Base-by-base conservation (phyloP, 192 early-diverging fungal species). In the Rhizophagus sp. region DNA sequence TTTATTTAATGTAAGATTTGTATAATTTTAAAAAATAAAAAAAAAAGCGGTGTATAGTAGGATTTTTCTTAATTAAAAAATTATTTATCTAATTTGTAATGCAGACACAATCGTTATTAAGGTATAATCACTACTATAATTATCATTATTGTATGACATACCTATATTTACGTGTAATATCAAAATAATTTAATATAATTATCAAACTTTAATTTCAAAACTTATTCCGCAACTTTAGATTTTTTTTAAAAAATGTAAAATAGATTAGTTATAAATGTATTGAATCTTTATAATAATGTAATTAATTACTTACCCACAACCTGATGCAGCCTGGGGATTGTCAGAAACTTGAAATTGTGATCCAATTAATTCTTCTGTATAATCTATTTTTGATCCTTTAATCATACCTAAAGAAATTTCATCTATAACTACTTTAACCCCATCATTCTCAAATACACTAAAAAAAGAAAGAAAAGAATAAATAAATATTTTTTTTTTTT, bases 341-440 rank as follows among this genome's bases (percentile, higher is more conserved):
- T 92, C 89, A 7, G 91, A 80, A 9, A 96, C 90, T 79, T 92
- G 84, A 79, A 96, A 96, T 11, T 92, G 88, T 13, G 90, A 92
- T 64, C 95, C 95, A 64, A 96, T 94, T 68, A 96, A 87, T 77
- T 94, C 90, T 81, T 94, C 91, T 39, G 91, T 91, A 84, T 87
- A 96, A 79, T 95, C 93, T 19, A 96, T 88, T 3, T 86, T 89
- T 24, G 95, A 93, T 7, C 95, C 95, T 34, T 88, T 86, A 7
- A 96, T 85, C 82, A 93, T 88, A 24, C 89, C 91, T 82, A 96
- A 84, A 61, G 94, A 94, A 49, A 92, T 83, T 19, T 84, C 86
- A 78, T 96, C 94, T 19, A 95, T 82, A 25, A 96, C 87, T 62
- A 95, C 85, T n/a, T 88, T 90, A 2, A 87, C 93, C 36, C 93